Conservation (phyloP, 176 grass and related monocot genomes). For the Oryza punctata region DNA sequence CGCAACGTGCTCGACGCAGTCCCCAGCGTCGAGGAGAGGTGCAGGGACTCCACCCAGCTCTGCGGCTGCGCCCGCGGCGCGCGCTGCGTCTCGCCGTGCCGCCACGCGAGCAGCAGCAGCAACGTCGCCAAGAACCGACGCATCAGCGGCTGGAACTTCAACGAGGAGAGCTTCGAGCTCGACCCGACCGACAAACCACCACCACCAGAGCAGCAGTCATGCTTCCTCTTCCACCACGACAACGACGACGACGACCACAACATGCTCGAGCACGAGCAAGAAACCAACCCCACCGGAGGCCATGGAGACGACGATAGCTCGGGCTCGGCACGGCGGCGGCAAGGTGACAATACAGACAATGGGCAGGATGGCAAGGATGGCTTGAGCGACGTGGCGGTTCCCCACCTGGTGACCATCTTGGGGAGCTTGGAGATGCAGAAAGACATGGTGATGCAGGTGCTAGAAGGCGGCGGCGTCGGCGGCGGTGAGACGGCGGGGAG, state of each 20-base stretch:
- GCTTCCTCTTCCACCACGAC: not conserved
- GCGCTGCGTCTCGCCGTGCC: conserved; percentile 38
- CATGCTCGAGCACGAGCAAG: not conserved
- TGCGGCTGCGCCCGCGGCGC: conserved; percentile 26
- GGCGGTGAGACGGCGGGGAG: not conserved
- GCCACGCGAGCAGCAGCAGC: not conserved
- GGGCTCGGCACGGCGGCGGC: not conserved
- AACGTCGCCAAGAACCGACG: conserved; percentile 49
- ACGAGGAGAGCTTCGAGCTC: conserved; percentile 56
- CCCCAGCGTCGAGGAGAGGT: conserved; percentile 65
- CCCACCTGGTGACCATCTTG: conserved; percentile 69
- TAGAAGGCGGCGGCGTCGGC: conserved; percentile 29
- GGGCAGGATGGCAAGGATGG: not conserved
- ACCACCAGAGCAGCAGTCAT: not conserved
- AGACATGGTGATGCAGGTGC: conserved; percentile 57
- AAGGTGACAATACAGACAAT: not conserved
- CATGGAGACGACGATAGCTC: too few species aligned
- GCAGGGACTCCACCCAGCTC: conserved; percentile 23
- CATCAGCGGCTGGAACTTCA: conserved; percentile 92
- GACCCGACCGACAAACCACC: conserved; percentile 9
- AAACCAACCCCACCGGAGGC: conserved; percentile 3
- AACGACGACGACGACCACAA: not conserved
- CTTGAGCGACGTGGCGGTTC: conserved; percentile 46
- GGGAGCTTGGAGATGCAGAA: conserved; percentile 71
- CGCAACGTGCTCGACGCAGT: conserved; percentile 65